Percentiles rank a stretch among this genome's conserved stretches.
These are phyloP conservation scores for Globisporangium paddicum DNA, from an alignment of 352 stramenopile species.

Conservation along the genomic window DNA sequence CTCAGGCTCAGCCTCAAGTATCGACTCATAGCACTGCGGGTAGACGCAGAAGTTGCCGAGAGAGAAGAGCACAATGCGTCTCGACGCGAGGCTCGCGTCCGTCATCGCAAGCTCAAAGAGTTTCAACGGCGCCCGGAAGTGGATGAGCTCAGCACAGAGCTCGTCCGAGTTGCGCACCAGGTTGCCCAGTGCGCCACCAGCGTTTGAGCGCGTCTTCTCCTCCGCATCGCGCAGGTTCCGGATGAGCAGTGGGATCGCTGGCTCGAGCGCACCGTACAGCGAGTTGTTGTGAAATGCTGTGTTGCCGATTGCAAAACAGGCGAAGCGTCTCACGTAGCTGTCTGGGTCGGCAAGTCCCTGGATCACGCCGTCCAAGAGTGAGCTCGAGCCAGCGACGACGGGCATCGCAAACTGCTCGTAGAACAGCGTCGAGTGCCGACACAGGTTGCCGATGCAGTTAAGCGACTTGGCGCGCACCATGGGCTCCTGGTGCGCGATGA, in stretches of 20 bases:
- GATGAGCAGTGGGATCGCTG: constrained; percentile 60
- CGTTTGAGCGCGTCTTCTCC: constrained; percentile 92
- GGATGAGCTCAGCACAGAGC: constrained; percentile 69
- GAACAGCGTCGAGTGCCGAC: constrained; percentile 86
- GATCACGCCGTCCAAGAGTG: constrained; percentile 63
- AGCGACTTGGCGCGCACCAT: constrained; percentile 85
- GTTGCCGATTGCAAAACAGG: constrained; percentile 94
- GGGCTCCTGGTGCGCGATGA: constrained; percentile 59
- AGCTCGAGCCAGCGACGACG: constrained; percentile 12
- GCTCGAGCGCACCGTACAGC: constrained; percentile 69
- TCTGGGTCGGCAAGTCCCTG: constrained; percentile 54
- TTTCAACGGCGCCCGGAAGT: constrained; percentile 44
- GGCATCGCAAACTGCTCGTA: constrained; percentile 60
- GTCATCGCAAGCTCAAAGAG: constrained; percentile 67
- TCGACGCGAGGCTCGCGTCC: constrained; percentile 54
- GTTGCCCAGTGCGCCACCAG: constrained; percentile 89
- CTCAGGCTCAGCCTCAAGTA: constrained; percentile 29
- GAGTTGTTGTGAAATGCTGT: constrained; percentile 85
- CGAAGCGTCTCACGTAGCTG: constrained; percentile 87
- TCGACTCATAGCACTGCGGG: constrained; percentile 50
- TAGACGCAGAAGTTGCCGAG: constrained; percentile 89
- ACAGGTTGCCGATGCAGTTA: constrained; percentile 93
- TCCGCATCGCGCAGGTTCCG: constrained; percentile 71
- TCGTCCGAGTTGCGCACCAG: constrained; percentile 87
- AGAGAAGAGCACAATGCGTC: constrained; percentile 89